Evolutionary conservation across 1,284 basidiomycete genomes (phyloP).

Genomic region (Malassezia dermatis): DNA sequence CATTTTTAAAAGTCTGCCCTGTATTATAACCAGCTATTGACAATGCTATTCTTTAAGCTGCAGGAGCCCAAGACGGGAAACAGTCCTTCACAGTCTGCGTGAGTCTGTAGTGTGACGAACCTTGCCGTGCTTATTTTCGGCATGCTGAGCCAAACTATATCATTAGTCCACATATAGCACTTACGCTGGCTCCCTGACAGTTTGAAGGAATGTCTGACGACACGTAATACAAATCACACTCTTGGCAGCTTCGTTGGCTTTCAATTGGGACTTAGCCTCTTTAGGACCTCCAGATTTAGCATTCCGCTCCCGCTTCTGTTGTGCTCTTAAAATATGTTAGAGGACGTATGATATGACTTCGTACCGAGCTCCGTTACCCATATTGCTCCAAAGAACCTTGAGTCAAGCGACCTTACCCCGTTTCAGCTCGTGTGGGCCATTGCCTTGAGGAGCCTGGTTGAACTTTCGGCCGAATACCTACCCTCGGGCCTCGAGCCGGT

Average conservation of each 20-base stretch:
- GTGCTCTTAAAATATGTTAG: conserved; percentile 23
- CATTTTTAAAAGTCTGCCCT: neutral
- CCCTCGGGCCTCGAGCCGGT: neutral
- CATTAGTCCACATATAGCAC: conserved; percentile 1
- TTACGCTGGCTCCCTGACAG: conserved; percentile 49
- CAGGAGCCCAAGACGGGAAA: conserved; percentile 14
- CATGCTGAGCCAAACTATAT: conserved; percentile 29
- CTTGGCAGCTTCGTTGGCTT: conserved; percentile 49
- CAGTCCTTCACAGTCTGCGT: conserved; percentile 17
- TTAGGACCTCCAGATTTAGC: conserved; percentile 29
- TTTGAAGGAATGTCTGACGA: conserved; percentile 51
- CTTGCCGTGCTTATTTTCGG: conserved; percentile 35
- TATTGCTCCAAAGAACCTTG: neutral
- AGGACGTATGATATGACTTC: neutral
- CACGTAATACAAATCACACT: conserved; percentile 51
- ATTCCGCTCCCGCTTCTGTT: conserved; percentile 45
- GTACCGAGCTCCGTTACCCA: conserved; percentile 39
- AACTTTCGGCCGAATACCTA: neutral
- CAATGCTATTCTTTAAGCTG: neutral
- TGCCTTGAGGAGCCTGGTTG: neutral
- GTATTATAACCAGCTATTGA: neutral
- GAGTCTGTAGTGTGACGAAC: conserved; percentile 15
- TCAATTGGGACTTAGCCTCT: conserved; percentile 40
- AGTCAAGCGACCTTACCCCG: neutral
- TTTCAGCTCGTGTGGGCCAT: neutral